A percentile compares a stretch with the other conserved stretches of the same genome.
Evolutionary conservation across 176 grass and related monocot genomes (phyloP).

Genomic region (Secale cereale): DNA sequence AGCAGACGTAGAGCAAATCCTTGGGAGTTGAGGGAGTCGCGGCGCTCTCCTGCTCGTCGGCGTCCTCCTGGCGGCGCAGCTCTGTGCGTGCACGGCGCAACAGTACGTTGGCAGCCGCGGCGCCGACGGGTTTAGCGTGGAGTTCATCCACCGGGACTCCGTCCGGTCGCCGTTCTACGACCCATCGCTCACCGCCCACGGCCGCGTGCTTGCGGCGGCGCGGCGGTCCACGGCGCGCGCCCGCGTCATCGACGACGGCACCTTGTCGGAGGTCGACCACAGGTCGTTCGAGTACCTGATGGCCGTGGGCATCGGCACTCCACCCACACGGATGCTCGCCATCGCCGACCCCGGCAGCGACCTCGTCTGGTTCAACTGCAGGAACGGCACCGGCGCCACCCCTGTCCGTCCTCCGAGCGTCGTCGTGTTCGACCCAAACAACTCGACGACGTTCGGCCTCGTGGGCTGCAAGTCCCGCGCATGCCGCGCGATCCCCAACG

Average conservation of each 20-base stretch:
- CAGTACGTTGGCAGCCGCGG: no score
- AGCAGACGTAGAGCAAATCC: no score
- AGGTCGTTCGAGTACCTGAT: slow-evolving; percentile 48
- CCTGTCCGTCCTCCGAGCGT: no score
- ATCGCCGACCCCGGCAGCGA: no score
- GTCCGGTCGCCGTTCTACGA: slow-evolving; percentile 30
- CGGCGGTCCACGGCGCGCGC: no score
- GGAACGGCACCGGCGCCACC: background rate
- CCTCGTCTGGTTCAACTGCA: slow-evolving; percentile 39
- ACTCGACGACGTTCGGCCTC: slow-evolving; percentile 33
- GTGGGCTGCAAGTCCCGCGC: slow-evolving; percentile 8
- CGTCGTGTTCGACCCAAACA: slow-evolving; percentile 21
- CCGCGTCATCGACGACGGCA: background rate
- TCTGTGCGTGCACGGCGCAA: background rate
- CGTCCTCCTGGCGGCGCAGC: background rate
- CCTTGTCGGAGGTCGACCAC: slow-evolving; percentile 28
- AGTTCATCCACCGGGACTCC: slow-evolving; percentile 59
- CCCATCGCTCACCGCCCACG: no score
- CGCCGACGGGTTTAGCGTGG: slow-evolving; percentile 9
- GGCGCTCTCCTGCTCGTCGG: background rate
- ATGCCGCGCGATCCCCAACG: slow-evolving; percentile 4
- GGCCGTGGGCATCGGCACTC: slow-evolving; percentile 26
- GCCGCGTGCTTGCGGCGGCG: no score
- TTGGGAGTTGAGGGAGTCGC: background rate
- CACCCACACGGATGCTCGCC: no score